Evolutionary conservation across 2,329 filamentous ascomycete species (phyloP), one percentile per base, ranked within the genome.

Genomic region (Diplodia seriata): DNA sequence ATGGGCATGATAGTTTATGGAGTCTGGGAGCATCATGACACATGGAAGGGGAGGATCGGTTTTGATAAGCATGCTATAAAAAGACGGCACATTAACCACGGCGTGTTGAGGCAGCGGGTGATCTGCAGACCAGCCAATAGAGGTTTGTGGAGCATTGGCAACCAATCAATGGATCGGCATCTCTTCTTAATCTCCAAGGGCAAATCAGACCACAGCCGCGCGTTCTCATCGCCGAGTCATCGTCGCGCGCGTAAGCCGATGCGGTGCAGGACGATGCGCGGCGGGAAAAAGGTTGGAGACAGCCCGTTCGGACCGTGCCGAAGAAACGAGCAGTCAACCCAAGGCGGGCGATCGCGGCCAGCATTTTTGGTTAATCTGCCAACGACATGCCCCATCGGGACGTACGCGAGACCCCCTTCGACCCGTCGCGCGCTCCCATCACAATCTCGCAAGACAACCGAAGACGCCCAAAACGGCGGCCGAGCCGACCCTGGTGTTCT

Each of bases 261-360:
- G 26, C 29, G 47, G 31, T 18, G 47, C 47, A 51, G n/a, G 15
- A 12, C 47, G 33, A 38, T 26, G 31, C n/a, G 20, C 15, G 18
- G 38, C 20, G 23, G 29, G 14, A 51, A 51, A 63, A 51, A 63
- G 47, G 43, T 63, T 63, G 50, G 12, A 50, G 29, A 31, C 29
- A 47, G 20, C 47, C 59, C 50, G 59, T 63, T 51, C 59, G 59
- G 59, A 51, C 59, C 59, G 59, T 51, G 36, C 59, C 59, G 59
- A 63, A 49, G 29, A 63, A 63, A 63, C 59, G 59, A 63, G 47
- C 43, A 47, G n/a, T 31, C 36, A 20, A 31, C 26, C 31, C 23
- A 51, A 7, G 36, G 47, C n/a, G 47, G 59, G 11, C 57, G 57
- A 49, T 63, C 43, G 47, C 18, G 54, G 33, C 8, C 43, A 49